A percentile compares a stretch with the other conserved stretches of the same genome.
phyloP scores from a whole-genome alignment of 1,284 basidiomycete genomes.

The Trichosporon ovoides region DNA sequence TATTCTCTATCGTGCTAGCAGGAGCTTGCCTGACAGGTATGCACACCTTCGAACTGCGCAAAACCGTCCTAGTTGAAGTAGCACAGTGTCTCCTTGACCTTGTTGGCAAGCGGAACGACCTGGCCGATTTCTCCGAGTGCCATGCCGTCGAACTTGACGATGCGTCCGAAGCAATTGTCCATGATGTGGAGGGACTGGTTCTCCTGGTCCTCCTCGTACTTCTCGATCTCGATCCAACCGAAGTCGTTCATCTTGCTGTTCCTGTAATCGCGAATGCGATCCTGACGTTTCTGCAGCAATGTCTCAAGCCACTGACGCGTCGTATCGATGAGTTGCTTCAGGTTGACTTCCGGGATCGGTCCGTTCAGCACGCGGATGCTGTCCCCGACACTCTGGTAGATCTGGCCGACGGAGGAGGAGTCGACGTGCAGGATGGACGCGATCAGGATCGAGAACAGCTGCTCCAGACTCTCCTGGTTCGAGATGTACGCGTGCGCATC shows the following conservation, averaged over 20 bases:
- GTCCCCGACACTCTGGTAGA: conserved; percentile 65
- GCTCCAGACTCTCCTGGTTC: conserved; percentile 63
- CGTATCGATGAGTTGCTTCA: conserved; percentile 13
- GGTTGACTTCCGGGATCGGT: conserved; percentile 26
- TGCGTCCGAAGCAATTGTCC: conserved; percentile 17
- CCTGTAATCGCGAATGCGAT: conserved; percentile 17
- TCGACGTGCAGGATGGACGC: conserved; percentile 61
- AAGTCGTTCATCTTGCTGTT: conserved; percentile 4
- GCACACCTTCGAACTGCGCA: too few relatives aligned
- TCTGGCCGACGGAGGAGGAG: conserved; percentile 57
- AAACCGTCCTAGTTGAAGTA: not conserved
- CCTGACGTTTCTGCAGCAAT: conserved; percentile 11
- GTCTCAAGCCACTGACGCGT: conserved; percentile 18
- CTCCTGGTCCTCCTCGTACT: conserved; percentile 19
- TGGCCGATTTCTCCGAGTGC: conserved; percentile 12
- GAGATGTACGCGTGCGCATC: conserved; percentile 56
- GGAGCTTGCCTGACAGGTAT: too few relatives aligned
- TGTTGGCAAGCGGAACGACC: conserved; percentile 12
- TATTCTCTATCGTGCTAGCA: too few relatives aligned
- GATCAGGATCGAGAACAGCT: conserved; percentile 64
- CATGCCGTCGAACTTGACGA: conserved; percentile 9
- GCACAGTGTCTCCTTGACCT: conserved; percentile 13
- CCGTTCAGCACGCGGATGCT: conserved; percentile 57
- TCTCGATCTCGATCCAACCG: conserved; percentile 17
- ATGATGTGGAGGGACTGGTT: conserved; percentile 18